These are phyloP conservation scores for Globisporangium rhizosaccharum DNA, from an alignment of 352 stramenopile genomes.

Conservation along the genomic window DNA sequence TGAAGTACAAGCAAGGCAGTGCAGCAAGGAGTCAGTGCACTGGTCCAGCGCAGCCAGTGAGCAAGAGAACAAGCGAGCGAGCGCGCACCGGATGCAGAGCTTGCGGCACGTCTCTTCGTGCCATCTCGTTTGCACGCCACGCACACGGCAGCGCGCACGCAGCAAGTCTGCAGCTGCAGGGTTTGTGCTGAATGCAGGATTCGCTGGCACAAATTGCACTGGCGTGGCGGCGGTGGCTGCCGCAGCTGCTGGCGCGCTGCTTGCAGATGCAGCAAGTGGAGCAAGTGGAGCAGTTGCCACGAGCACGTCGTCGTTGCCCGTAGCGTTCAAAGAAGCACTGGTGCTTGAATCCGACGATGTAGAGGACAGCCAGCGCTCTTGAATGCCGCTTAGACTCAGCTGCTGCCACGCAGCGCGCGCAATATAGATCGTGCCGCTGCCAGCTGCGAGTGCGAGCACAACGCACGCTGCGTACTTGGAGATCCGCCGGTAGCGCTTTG, in stretches of 20 bases:
- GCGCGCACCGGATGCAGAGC: slow-evolving; percentile 40
- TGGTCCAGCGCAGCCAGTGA: not conserved
- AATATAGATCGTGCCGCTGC: slow-evolving; percentile 18
- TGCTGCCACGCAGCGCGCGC: slow-evolving; percentile 2
- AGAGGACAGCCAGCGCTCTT: not conserved
- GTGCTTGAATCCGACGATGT: not conserved
- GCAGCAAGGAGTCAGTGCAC: not conserved
- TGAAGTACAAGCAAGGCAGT: slow-evolving; percentile 7
- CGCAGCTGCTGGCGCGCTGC: slow-evolving; percentile 1
- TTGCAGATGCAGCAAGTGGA: not conserved
- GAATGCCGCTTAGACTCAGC: not conserved
- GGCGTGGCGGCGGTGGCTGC: slow-evolving; percentile 1
- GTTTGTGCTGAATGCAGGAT: slow-evolving; percentile 17
- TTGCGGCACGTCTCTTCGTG: slow-evolving; percentile 70
- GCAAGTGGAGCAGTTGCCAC: not conserved
- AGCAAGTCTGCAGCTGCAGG: slow-evolving; percentile 30
- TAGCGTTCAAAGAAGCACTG: not conserved
- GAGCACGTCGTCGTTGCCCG: not conserved
- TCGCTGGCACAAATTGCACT: not conserved
- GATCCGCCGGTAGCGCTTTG: slow-evolving; percentile 29
- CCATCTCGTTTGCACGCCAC: slow-evolving; percentile 60
- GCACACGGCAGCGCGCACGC: slow-evolving; percentile 48
- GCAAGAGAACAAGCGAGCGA: not conserved
- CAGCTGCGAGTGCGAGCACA: slow-evolving; percentile 18
- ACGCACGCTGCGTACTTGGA: slow-evolving; percentile 21